A percentile compares a stretch with the other conserved stretches of the same genome.
These are phyloP conservation scores for Spatholobus suberectus DNA, from an alignment of 306 rosid genomes.

Conservation along the genomic window DNA sequence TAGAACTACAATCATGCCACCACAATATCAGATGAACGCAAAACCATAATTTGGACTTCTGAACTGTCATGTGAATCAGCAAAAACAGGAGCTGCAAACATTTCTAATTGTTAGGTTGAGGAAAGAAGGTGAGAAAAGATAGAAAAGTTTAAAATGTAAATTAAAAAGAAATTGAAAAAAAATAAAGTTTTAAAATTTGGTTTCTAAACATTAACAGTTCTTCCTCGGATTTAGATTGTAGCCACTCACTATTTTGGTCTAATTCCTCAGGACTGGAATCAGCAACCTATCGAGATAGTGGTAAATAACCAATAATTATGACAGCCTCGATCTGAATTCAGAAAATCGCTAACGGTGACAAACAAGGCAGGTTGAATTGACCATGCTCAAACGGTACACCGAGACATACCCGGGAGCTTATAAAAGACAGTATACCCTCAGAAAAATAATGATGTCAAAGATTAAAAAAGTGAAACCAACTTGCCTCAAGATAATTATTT, in stretches of 20 bases:
- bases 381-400: neutral
- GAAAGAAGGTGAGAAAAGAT: too few relatives aligned
- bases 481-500: conserved; percentile 35
- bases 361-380: conserved; percentile 11
- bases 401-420: conserved; percentile 1
- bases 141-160: too few relatives aligned
- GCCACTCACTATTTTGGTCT: neutral
- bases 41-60: neutral
- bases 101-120: too few relatives aligned
- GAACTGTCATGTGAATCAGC: conserved; percentile 4
- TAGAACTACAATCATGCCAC: conserved; percentile 1
- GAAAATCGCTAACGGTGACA: neutral
- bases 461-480: conserved; percentile 10
- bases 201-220: too few relatives aligned
- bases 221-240: conserved; percentile 21
- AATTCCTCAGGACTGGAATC: conserved; percentile 6
- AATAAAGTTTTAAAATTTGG: too few relatives aligned
- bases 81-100: neutral
- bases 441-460: neutral
- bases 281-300: neutral
- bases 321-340: neutral
- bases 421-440: neutral
- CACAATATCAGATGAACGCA: neutral
- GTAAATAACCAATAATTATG: neutral
- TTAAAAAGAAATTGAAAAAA: too few relatives aligned